phyloP scores from a whole-genome alignment of 1,284 basidiomycete genomes.

The Ceratobasidium theobromae region DNA sequence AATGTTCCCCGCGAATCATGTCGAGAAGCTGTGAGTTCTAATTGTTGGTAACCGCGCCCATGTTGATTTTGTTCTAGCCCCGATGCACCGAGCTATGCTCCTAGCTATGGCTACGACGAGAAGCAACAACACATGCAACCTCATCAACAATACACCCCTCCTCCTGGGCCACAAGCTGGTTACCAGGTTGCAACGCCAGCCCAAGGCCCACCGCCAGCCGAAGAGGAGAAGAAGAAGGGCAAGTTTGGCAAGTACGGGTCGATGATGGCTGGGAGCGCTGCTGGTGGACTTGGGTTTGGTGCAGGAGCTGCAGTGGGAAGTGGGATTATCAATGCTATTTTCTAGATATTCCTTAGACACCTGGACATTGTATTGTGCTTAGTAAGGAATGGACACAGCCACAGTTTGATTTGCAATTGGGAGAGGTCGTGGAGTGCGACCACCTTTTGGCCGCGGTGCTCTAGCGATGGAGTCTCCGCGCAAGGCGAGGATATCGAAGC shows the following conservation, averaged over 20 bases:
- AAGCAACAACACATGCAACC: constrained; percentile 10
- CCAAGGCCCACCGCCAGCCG: constrained; percentile 35
- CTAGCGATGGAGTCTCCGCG: constrained; percentile 22
- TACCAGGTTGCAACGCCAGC: constrained; percentile 24
- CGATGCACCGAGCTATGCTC: neutral
- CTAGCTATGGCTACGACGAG: constrained; percentile 14
- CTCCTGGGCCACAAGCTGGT: constrained; percentile 29
- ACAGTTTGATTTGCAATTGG: neutral
- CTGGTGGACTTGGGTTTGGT: constrained; percentile 70
- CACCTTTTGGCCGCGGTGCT: neutral
- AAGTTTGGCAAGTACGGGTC: constrained; percentile 61
- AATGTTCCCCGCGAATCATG: constrained; percentile 64
- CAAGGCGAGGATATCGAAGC: neutral
- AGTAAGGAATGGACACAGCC: neutral
- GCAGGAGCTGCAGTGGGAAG: constrained; percentile 59
- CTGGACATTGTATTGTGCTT: too few relatives aligned
- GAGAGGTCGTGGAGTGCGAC: constrained; percentile 11
- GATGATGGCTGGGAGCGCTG: constrained; percentile 59
- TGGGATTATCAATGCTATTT: constrained; percentile 47
- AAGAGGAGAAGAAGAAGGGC: constrained; percentile 51
- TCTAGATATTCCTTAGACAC: too few relatives aligned
- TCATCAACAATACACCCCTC: constrained; percentile 34
- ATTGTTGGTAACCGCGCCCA: constrained; percentile 31
- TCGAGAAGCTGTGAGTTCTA: constrained; percentile 51
- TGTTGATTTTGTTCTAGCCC: neutral